A percentile compares a stretch with the other conserved stretches of the same genome.
Conservation (phyloP, 345 rosid species). For the Trapa bicornis region DNA sequence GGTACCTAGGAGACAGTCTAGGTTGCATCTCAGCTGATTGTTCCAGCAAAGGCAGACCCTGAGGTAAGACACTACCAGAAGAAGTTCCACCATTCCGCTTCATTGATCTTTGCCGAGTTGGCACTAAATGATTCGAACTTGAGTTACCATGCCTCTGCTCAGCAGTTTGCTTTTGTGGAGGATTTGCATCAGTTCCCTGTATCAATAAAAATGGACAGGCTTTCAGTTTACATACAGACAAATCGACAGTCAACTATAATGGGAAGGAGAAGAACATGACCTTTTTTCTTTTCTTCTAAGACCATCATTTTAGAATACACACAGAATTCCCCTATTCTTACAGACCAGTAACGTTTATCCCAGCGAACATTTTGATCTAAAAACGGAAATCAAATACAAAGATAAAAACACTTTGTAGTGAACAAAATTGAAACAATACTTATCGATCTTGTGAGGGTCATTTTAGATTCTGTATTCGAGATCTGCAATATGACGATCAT, state of each 20-base stretch:
- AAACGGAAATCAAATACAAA: neutral
- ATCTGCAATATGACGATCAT: neutral
- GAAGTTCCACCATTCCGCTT: slow-evolving; percentile 27
- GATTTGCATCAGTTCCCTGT: slow-evolving; percentile 25
- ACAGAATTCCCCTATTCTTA: too few relatives aligned
- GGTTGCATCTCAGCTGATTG: slow-evolving; percentile 21
- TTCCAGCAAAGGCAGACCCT: slow-evolving; percentile 29
- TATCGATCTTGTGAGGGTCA: neutral
- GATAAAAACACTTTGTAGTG: neutral
- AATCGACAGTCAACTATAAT: too few relatives aligned
- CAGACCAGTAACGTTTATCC: neutral
- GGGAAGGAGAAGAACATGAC: too few relatives aligned
- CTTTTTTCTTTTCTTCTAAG: too few relatives aligned
- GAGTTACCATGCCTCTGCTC: slow-evolving; percentile 22
- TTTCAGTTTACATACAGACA: neutral
- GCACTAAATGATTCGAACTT: slow-evolving; percentile 22
- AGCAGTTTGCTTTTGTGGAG: slow-evolving; percentile 22
- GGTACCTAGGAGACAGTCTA: slow-evolving; percentile 42
- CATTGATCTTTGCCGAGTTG: slow-evolving; percentile 28
- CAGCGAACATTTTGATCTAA: neutral
- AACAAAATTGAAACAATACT: too few relatives aligned
- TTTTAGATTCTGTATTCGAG: neutral
- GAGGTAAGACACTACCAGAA: slow-evolving; percentile 22
- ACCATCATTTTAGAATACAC: too few relatives aligned
- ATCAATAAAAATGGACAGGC: neutral